These are phyloP conservation scores for Ramichloridium luteum DNA, from an alignment of 2,329 filamentous ascomycete species.

Conservation along the genomic window DNA sequence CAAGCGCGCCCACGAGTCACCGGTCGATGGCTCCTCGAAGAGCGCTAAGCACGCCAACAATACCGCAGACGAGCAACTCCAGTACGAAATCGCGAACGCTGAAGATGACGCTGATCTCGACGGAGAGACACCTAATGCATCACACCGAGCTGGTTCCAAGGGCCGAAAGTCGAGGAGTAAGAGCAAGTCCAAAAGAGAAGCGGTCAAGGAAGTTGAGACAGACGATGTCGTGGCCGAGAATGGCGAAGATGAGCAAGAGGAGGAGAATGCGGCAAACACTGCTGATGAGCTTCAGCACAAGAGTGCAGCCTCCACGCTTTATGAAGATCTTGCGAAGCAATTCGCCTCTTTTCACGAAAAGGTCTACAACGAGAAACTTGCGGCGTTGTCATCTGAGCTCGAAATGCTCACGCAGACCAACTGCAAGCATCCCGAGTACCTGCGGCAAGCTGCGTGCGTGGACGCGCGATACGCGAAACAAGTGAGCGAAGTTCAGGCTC, in stretches of 20 bases:
- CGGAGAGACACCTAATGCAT: constrained; percentile 31
- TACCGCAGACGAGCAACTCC: constrained; percentile 15
- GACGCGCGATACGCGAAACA: constrained; percentile 73
- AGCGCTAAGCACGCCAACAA: constrained; percentile 24
- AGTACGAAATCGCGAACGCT: constrained; percentile 20
- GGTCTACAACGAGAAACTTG: constrained; percentile 80
- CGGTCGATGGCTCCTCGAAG: constrained; percentile 7
- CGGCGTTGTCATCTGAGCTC: constrained; percentile 60
- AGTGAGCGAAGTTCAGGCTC: constrained; percentile 59
- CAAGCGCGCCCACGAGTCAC: constrained; percentile 21
- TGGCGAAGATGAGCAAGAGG: constrained; percentile 16
- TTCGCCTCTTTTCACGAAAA: constrained; percentile 77
- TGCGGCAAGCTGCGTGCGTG: constrained; percentile 80
- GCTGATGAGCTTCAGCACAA: constrained; percentile 40
- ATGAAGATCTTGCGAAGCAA: constrained; percentile 72
- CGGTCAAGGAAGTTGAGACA: constrained; percentile 12
- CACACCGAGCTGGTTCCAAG: constrained; percentile 30
- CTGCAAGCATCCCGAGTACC: constrained; percentile 74
- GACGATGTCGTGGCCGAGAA: constrained; percentile 9
- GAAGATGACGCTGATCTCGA: constrained; percentile 26
- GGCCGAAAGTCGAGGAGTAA: constrained; percentile 26
- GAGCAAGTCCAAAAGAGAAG: constrained; percentile 22
- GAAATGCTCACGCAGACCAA: constrained; percentile 46
- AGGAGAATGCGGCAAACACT: constrained; percentile 29
- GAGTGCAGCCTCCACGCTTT: constrained; percentile 17